These are phyloP conservation scores for Ogataea methylovora DNA, from an alignment of 805 yeast genomes.

Conservation along the genomic window DNA sequence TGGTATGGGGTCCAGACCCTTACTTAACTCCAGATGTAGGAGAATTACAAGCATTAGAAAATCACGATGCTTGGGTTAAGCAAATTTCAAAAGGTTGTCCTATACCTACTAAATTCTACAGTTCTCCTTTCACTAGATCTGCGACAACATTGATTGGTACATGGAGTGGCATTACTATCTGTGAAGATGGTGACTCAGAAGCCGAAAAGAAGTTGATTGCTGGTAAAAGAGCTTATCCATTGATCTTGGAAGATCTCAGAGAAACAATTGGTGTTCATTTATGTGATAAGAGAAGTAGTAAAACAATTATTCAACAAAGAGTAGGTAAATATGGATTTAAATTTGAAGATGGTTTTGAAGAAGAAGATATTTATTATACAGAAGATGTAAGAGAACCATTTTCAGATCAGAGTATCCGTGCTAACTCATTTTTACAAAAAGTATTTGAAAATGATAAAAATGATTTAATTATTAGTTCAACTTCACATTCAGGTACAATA, in stretches of 20 bases:
- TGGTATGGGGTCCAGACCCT: slow-evolving; percentile 56
- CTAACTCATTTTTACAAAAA: slow-evolving; percentile 36
- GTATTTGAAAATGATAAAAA: slow-evolving; percentile 28
- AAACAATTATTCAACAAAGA: slow-evolving; percentile 29
- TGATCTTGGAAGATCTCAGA: slow-evolving; percentile 40
- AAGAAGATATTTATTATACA: slow-evolving; percentile 40
- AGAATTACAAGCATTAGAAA: slow-evolving; percentile 44
- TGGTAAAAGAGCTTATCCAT: slow-evolving; percentile 13
- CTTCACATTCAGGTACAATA: slow-evolving; percentile 59
- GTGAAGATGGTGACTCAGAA: slow-evolving; percentile 18
- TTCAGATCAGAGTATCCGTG: slow-evolving; percentile 41
- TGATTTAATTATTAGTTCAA: slow-evolving; percentile 33
- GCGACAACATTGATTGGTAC: slow-evolving; percentile 48
- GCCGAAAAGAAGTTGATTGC: slow-evolving; percentile 10
- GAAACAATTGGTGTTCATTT: slow-evolving; percentile 55
- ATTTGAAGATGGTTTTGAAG: slow-evolving; percentile 36
- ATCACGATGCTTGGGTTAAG: slow-evolving; percentile 33
- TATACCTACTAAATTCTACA: slow-evolving; percentile 47
- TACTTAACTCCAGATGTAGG: slow-evolving; percentile 45
- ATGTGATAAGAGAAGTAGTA: slow-evolving; percentile 50
- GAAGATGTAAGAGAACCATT: slow-evolving; percentile 41
- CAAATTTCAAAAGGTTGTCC: slow-evolving; percentile 44
- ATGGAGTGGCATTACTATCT: slow-evolving; percentile 33
- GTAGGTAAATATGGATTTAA: slow-evolving; percentile 34
- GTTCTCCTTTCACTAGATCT: slow-evolving; percentile 60